These are phyloP conservation scores for Fusarium citri DNA, from an alignment of 2,329 filamentous ascomycete genomes.

Conservation along the genomic window DNA sequence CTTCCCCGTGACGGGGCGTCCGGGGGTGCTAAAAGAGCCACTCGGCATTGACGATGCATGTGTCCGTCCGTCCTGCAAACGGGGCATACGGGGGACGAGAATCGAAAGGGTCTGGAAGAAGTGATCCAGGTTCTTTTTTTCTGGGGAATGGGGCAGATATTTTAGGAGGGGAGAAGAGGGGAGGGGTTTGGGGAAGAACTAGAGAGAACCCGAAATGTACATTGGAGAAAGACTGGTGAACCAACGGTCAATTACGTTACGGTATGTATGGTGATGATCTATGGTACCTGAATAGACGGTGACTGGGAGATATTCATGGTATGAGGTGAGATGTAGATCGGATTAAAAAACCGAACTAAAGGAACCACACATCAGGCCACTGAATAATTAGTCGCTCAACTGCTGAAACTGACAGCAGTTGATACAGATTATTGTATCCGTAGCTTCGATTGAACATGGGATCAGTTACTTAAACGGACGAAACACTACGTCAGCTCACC, in stretches of 20 bases:
- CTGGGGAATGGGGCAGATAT: constrained; percentile 22
- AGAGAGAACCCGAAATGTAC: constrained; percentile 9
- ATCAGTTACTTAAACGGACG: constrained; percentile 23
- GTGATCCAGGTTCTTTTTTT: constrained; percentile 22
- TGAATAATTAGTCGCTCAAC: not conserved
- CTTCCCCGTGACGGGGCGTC: constrained; percentile 38
- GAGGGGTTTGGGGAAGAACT: constrained; percentile 17
- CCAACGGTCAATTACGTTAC: not conserved
- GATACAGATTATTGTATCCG: no score
- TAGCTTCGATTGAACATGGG: constrained; percentile 14
- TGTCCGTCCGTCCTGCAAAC: constrained; percentile 36
- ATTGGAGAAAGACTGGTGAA: not conserved
- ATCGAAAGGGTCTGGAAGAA: constrained; percentile 41
- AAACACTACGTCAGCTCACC: constrained; percentile 33
- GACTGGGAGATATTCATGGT: not conserved
- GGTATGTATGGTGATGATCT: not conserved
- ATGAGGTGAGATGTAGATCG: constrained; percentile 42
- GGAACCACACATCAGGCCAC: constrained; percentile 12
- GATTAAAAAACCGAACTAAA: constrained; percentile 28
- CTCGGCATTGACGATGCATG: constrained; percentile 34
- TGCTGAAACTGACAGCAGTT: not conserved
- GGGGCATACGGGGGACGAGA: constrained; percentile 27
- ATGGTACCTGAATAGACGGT: not conserved
- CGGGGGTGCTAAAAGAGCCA: constrained; percentile 27
- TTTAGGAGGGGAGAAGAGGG: constrained; percentile 6